phyloP scores from a whole-genome alignment of 805 yeast genomes.

The Schwanniomyces sp. region DNA sequence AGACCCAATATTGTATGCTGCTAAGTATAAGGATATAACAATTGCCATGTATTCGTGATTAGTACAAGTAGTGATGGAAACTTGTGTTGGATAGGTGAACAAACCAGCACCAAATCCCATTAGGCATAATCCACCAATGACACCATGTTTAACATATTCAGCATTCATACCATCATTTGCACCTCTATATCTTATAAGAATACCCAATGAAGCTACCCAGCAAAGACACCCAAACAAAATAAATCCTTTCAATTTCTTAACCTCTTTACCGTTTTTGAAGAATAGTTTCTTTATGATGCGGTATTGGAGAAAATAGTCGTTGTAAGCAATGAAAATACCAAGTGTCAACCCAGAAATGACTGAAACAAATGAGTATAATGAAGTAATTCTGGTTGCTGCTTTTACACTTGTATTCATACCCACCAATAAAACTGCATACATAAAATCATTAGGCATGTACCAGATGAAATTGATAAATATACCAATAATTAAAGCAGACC shows the following conservation, averaged over 20 bases:
- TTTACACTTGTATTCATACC: slow-evolving; percentile 56
- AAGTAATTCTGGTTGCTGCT: slow-evolving; percentile 68
- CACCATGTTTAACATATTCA: slow-evolving; percentile 42
- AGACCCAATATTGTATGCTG: slow-evolving; percentile 61
- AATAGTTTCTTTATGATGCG: too few species aligned
- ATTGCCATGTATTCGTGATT: slow-evolving; percentile 67
- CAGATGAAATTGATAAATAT: slow-evolving; percentile 60
- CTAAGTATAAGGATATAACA: slow-evolving; percentile 54
- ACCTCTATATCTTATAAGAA: slow-evolving; percentile 58
- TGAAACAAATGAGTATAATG: slow-evolving; percentile 64
- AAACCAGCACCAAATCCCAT: slow-evolving; percentile 76
- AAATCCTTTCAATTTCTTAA: slow-evolving; percentile 58
- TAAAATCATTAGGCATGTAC: slow-evolving; percentile 68
- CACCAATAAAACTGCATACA: slow-evolving; percentile 66
- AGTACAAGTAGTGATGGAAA: slow-evolving; percentile 57
- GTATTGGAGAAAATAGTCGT: too few species aligned
- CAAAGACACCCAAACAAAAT: slow-evolving; percentile 56
- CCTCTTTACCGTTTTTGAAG: too few species aligned
- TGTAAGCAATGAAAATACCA: slow-evolving; percentile 48
- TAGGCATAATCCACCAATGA: slow-evolving; percentile 63
- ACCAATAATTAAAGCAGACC: slow-evolving; percentile 66
- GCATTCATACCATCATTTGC: slow-evolving; percentile 36
- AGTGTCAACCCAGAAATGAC: slow-evolving; percentile 58
- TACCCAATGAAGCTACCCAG: slow-evolving; percentile 64
- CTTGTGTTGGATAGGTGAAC: slow-evolving; percentile 65